phyloP scores from a whole-genome alignment of 768 basidiomycete genomes.

The Rhodotorula kratochvilovae region DNA sequence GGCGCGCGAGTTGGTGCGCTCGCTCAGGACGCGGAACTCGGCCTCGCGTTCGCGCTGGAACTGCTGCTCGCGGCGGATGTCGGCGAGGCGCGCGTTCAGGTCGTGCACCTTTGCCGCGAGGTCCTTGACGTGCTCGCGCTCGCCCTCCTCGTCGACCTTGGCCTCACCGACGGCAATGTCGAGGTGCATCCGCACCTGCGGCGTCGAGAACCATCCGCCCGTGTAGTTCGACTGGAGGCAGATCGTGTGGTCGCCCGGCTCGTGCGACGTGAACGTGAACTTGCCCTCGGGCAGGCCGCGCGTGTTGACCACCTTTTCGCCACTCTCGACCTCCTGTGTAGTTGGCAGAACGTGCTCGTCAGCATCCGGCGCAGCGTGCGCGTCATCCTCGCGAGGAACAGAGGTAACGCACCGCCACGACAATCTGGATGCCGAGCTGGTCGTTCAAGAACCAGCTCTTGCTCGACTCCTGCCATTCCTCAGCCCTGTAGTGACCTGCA shows the following conservation, averaged over 20 bases:
- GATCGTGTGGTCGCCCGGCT: constrained; percentile 93
- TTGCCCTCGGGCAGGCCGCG: constrained; percentile 83
- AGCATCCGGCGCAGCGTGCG: not conserved
- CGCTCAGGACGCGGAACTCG: constrained; percentile 81
- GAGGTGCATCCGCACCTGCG: constrained; percentile 86
- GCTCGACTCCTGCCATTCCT: constrained; percentile 77
- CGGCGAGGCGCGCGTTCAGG: constrained; percentile 86
- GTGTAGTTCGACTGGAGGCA: constrained; percentile 91
- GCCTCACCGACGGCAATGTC: constrained; percentile 87
- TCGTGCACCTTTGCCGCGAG: constrained; percentile 80
- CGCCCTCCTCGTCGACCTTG: constrained; percentile 78
- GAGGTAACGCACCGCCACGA: constrained; percentile 67
- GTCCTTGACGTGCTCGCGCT: constrained; percentile 76
- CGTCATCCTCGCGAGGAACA: not conserved
- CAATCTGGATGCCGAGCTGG: constrained; percentile 79
- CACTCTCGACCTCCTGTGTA: constrained; percentile 81
- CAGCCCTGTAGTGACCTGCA: constrained; percentile 81
- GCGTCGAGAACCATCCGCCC: constrained; percentile 50
- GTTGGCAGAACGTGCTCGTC: not conserved
- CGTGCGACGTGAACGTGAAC: constrained; percentile 97
- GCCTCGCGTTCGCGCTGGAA: constrained; percentile 95
- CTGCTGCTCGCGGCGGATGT: constrained; percentile 90
- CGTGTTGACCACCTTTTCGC: constrained; percentile 77
- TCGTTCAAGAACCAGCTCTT: constrained; percentile 67
- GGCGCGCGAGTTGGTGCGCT: constrained; percentile 81